Evolutionary conservation across 1,284 basidiomycete species (phyloP), one percentile per base, ranked within the genome.

Genomic region (Sporisorium scitamineum): DNA sequence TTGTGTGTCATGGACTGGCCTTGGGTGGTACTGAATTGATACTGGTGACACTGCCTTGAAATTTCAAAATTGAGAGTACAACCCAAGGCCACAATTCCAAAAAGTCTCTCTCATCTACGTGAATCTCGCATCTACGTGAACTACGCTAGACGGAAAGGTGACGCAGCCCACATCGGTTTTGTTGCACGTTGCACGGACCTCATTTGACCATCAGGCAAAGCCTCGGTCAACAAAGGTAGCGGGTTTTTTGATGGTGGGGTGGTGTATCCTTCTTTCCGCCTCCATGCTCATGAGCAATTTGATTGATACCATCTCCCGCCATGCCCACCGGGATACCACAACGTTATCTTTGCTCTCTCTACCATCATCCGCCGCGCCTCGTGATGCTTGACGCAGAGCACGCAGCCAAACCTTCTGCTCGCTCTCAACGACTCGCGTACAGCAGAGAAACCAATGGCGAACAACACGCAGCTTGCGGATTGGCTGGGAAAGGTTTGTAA

Each of bases 401-500:
- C 8, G 8, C 8, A n/a, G 18, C 16, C 37, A n/a, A n/a, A n/a
- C n/a, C n/a, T 18, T 39, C n/a, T 39, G 37, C 18, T 27, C 26
- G 16, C 24, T 3, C n/a, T 14, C 26, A 47, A 9, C 29, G 48
- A 20, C 27, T 31, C 29, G 48, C 26, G 7, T 18, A 9, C 4
- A n/a, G n/a, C 10, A 2, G 14, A 42, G 41, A 18, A 1, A 18
- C 27, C 27, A 9, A 50, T 50, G 48, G n/a, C 20, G 29, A 50
- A 50, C 48, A 31, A 24, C 29, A 50, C 48, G 6, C 16, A 50
- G 1, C 18, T 50, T n/a, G 9, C 16, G 18, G 48, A 50, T 10
- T 50, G 48, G 48, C 48, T 50, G 13, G 48, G 29, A 5, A 50
- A 50, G 48, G 9, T 50, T 3, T 50, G 48, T 31, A 50, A 50